Evolutionary conservation across 164 flowering plant genomes (phyloP), one percentile per base, ranked within the genome.

Genomic region (Buxus sempervirens): DNA sequence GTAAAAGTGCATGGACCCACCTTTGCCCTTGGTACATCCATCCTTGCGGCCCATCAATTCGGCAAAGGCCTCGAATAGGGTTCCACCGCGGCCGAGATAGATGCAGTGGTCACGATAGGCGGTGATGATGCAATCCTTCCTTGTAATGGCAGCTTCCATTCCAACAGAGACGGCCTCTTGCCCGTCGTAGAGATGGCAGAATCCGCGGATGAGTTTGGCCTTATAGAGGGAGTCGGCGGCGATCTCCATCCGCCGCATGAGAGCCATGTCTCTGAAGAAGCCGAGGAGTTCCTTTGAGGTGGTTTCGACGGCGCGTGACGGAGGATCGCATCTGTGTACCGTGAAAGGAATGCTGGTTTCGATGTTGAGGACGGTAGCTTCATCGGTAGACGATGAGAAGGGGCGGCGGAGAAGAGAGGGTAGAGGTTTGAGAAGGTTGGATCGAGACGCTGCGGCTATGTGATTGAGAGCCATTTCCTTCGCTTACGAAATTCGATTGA

Each of bases 1-100:
- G 65, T 95, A 95, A 66, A 95, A 95, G 77, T 95, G 99, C 99
- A 95, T 95, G 13, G 97, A 90, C 1, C 98, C 97, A 0, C 98
- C 98, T 65, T 95, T 95, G 8, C 98, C 98, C 41, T 79, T 83
- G 10, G 96, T 88, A 56, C 97, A 90, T 0, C 98, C 98, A 8
- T 27, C 89, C 27, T 71, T 62, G 0, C 98, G 75, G 0, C 98
- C 98, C 98, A 94, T 91, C n/a, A 94, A 82, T 77, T 94, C 97
- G 1, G 93, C 60, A 65, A 90, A 92, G 2, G 86, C 67, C 79
- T 85, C 84, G 0, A 88, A 65, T 0, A 90, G 77, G 49, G 90
- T 78, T 9, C 98, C 98, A 1, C 98, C 98, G 21, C 97, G 92
- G n/a, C 88, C 91, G 0, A 90, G 68, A 64, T 72, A 92, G 19